Percentiles rank a stretch among this genome's conserved stretches.
These are phyloP conservation scores for Clonostachys rhizophaga DNA, from an alignment of 2,329 filamentous ascomycete genomes.

Conservation along the genomic window DNA sequence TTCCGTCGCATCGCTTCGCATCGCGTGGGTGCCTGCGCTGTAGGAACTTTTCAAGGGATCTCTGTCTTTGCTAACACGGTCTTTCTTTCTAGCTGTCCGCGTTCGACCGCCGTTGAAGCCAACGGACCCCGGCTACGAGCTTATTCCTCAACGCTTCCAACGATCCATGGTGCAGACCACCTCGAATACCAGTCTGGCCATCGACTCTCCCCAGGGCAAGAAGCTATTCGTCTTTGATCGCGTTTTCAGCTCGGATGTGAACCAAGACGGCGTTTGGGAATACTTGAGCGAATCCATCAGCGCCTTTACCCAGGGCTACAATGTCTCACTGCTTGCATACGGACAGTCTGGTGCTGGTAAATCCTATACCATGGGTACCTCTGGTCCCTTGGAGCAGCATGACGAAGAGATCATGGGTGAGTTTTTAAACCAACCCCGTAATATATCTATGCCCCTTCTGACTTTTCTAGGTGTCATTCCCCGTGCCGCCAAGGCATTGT, in stretches of 20 bases:
- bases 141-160: constrained; percentile 94
- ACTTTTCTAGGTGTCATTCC: constrained; percentile 76
- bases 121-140: constrained; percentile 85
- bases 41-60: not conserved
- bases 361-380: constrained; percentile 98
- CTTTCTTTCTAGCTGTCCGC: constrained; percentile 65
- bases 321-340: constrained; percentile 95
- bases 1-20: not conserved
- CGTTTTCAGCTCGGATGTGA: constrained; percentile 79
- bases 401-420: constrained; percentile 73
- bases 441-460: constrained; percentile 6
- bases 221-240: constrained; percentile 97
- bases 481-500: constrained; percentile 78
- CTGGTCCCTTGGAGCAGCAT: constrained; percentile 73
- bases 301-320: constrained; percentile 93
- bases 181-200: constrained; percentile 76
- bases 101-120: constrained; percentile 82
- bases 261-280: constrained; percentile 89
- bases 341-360: constrained; percentile 97
- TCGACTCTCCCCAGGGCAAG: constrained; percentile 87
- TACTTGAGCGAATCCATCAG: constrained; percentile 87
- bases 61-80: not conserved
- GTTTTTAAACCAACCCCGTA: constrained; percentile 19
- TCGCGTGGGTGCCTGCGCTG: not conserved
- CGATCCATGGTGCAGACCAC: constrained; percentile 87